A percentile compares a stretch with the other conserved stretches of the same genome.
phyloP scores from a whole-genome alignment of 441 rosid species.

The Gossypium gossypioides region DNA sequence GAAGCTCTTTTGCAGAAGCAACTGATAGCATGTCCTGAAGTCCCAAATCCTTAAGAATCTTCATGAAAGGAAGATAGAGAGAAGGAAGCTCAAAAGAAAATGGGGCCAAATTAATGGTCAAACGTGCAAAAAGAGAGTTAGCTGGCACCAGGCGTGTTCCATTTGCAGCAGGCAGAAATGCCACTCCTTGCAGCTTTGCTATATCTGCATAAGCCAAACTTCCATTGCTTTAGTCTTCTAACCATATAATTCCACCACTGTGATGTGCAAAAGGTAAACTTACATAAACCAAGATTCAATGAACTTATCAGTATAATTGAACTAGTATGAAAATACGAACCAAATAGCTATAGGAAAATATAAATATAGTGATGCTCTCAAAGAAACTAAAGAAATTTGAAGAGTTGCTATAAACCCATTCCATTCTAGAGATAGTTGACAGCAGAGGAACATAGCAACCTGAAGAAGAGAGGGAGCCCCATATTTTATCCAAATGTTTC shows the following conservation, averaged over 20 bases:
- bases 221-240: conserved; percentile 3
- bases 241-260: not conserved
- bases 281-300: not conserved
- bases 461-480: conserved; percentile 85
- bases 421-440: not conserved
- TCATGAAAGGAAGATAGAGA: conserved; percentile 68
- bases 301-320: not conserved
- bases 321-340: not conserved
- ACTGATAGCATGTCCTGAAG: conserved; percentile 72
- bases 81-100: conserved; percentile 93
- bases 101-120: conserved; percentile 79
- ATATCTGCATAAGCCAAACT: conserved; percentile 42
- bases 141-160: conserved; percentile 88
- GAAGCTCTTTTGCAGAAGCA: conserved; percentile 65
- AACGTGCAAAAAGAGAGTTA: conserved; percentile 70
- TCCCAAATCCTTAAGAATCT: conserved; percentile 82
- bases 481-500: conserved; percentile 71
- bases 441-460: conserved; percentile 31
- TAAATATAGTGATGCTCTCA: not conserved
- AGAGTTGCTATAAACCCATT: not conserved
- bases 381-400: not conserved
- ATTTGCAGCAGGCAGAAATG: conserved; percentile 92
- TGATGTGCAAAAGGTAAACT: not conserved
- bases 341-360: not conserved
- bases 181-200: conserved; percentile 58